Conservation (phyloP, 1,284 basidiomycete species). For the Moniliella sp. region DNA sequence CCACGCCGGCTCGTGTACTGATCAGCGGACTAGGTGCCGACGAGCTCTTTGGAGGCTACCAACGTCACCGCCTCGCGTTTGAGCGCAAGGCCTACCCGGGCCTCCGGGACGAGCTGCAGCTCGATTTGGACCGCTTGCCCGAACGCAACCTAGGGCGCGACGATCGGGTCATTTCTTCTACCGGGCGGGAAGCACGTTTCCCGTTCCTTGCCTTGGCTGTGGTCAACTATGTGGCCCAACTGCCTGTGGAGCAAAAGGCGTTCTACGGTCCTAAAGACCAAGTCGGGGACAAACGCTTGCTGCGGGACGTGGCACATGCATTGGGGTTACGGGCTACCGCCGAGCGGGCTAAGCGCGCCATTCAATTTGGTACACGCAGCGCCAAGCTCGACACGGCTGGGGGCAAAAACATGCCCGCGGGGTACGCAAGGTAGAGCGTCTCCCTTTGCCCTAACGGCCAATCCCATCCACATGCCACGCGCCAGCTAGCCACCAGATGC, state of each 20-base stretch:
- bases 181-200: slow-evolving; percentile 55
- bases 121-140: slow-evolving; percentile 75
- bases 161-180: slow-evolving; percentile 67
- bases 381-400: slow-evolving; percentile 56
- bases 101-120: slow-evolving; percentile 74
- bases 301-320: slow-evolving; percentile 38
- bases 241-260: slow-evolving; percentile 60
- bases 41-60: slow-evolving; percentile 81
- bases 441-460: no score
- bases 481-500: no score
- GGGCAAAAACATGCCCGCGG: no score
- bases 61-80: slow-evolving; percentile 63
- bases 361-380: slow-evolving; percentile 82
- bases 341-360: slow-evolving; percentile 58
- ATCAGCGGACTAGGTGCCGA: slow-evolving; percentile 84
- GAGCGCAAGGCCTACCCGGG: slow-evolving; percentile 22
- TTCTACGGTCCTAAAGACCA: slow-evolving; percentile 43
- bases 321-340: slow-evolving; percentile 39
- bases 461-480: no score
- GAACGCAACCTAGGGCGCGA: slow-evolving; percentile 75
- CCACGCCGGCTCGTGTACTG: slow-evolving; percentile 56
- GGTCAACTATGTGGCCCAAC: slow-evolving; percentile 39
- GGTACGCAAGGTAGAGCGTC: not conserved
- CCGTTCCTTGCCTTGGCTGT: slow-evolving; percentile 18
- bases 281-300: slow-evolving; percentile 61